These are phyloP conservation scores for Rhynchospora tenuis DNA, from an alignment of 176 grass and related monocot species.

Conservation along the genomic window DNA sequence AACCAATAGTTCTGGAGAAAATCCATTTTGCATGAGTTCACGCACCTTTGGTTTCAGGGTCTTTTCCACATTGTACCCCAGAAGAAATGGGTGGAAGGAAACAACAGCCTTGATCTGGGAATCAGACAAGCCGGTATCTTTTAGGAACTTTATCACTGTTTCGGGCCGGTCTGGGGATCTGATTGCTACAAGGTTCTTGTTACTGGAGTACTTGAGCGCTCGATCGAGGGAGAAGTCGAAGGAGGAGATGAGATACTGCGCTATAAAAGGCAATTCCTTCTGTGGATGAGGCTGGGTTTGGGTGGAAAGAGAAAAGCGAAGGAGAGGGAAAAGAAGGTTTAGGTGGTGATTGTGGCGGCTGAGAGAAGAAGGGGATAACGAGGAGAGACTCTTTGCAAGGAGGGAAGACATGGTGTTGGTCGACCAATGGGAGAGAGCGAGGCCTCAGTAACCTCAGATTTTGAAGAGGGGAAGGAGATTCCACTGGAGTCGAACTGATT, in stretches of 20 bases:
- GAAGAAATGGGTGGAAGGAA: not conserved
- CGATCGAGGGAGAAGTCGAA: not conserved
- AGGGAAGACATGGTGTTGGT: not conserved
- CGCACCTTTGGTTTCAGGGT: not conserved
- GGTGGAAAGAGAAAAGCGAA: not conserved
- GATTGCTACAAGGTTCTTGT: not conserved
- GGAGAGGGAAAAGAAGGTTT: not conserved
- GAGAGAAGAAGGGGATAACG: not conserved
- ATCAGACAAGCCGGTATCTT: not conserved
- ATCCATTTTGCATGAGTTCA: not conserved
- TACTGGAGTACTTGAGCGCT: not conserved
- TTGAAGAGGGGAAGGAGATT: too few species aligned
- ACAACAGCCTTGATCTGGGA: not conserved
- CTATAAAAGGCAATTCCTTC: not conserved
- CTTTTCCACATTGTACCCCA: not conserved
- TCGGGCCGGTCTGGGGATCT: slow-evolving; percentile 1
- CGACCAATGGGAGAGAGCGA: not conserved
- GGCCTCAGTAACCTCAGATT: too few species aligned
- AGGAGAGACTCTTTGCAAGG: not conserved
- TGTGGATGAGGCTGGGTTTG: not conserved
- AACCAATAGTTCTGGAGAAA: too few species aligned
- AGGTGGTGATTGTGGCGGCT: not conserved
- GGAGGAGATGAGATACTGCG: not conserved
- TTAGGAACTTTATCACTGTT: not conserved
- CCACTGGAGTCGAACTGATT: too few species aligned